Evolutionary conservation across 116 monocot genomes (phyloP), one percentile per base, ranked within the genome.

Genomic region (Dioscorea cayenensis): DNA sequence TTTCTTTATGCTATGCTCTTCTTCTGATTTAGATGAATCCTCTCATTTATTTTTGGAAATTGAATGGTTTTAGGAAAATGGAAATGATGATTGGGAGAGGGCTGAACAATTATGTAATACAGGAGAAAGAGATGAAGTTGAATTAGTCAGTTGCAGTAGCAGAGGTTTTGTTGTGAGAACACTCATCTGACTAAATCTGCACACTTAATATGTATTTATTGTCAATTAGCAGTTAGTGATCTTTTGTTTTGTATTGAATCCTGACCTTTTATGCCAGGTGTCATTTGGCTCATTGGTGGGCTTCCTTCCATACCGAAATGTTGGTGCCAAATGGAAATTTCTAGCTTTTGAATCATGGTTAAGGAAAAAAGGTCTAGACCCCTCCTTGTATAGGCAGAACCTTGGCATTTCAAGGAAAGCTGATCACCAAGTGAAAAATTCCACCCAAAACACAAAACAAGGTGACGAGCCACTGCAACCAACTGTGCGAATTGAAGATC

Each of bases 321-420:
- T 97, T 76, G 78, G 90, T 71, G 70, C 88, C 32, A 92, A 81
- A 70, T 97, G 90, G 90, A 92, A 88, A 81, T 97, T 86, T 77
- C 81, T 86, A 76, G 90, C 93, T 73, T 92, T 97, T 86, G 93
- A 97, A 71, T 90, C 96, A 43, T 96, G 96, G 96, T 74, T 96
- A 68, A 84, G 88, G 58, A 79, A 79, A 78, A 97, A 88, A 60
- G 93, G 93, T 58, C 70, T 90, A 51, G 82, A 96, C 60, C 90
- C 90, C 52, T 79, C 83, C 2, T 52, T 79, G 18, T 90, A 92
- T 76, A 79, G 82, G 72, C 83, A 86, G 66, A 84, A 90, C 73
- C 66, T 97, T 68, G 76, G 90, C 52, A 79, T 84, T 67, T 29
- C 81, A 28, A 79, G 88, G 55, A 84, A 59, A 79, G 79, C 83